phyloP scores from a whole-genome alignment of 352 stramenopile species.

The Phytophthora rubi region DNA sequence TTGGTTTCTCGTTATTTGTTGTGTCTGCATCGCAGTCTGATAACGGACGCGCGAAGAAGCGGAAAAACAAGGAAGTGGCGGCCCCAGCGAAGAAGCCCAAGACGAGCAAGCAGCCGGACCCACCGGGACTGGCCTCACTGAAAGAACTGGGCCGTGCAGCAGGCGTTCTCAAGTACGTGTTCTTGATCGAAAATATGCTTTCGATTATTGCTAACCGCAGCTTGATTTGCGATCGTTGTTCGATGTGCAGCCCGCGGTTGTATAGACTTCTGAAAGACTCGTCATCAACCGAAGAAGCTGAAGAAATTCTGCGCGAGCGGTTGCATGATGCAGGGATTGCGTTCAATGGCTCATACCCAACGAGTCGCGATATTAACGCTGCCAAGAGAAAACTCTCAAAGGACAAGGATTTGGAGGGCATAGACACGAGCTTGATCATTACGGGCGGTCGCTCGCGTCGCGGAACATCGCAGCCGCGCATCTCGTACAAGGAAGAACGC shows the following conservation, averaged over 20 bases:
- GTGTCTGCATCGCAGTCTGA: constrained; percentile 7
- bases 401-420: constrained; percentile 81
- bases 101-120: constrained; percentile 35
- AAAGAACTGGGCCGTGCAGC: constrained; percentile 77
- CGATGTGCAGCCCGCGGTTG: constrained; percentile 54
- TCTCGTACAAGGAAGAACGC: constrained; percentile 42
- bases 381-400: constrained; percentile 74
- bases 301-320: constrained; percentile 65
- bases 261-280: constrained; percentile 67
- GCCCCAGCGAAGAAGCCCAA: constrained; percentile 39
- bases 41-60: constrained; percentile 18
- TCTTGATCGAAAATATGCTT: background rate
- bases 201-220: constrained; percentile 1
- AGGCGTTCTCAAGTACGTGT: constrained; percentile 67
- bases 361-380: constrained; percentile 65
- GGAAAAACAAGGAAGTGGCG: constrained; percentile 22
- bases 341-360: constrained; percentile 72
- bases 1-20: background rate
- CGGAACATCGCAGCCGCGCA: constrained; percentile 16
- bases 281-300: constrained; percentile 47
- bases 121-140: constrained; percentile 58
- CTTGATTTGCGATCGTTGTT: background rate
- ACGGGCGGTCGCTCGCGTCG: constrained; percentile 40
- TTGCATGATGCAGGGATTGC: constrained; percentile 49
- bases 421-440: constrained; percentile 86